A percentile compares a stretch with the other conserved stretches of the same genome.
These are phyloP conservation scores for Wickerhamiella siamensis DNA, from an alignment of 805 yeast genomes.

Conservation along the genomic window DNA sequence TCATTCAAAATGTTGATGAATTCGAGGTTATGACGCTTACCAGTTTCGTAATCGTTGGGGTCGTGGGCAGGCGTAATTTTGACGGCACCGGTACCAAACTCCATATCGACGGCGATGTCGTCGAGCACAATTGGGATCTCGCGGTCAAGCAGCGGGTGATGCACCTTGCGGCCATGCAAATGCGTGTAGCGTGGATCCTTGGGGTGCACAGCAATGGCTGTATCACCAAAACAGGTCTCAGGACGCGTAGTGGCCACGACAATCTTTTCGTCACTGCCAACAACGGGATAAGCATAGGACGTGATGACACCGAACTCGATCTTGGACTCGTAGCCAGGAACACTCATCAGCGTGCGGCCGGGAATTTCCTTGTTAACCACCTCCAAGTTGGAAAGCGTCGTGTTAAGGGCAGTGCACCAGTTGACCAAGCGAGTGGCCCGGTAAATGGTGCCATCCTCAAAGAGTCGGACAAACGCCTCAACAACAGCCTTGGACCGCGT, in stretches of 20 bases:
- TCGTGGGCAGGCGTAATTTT: conserved; percentile 98
- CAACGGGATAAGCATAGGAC: conserved; percentile 85
- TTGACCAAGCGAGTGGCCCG: conserved; percentile 86
- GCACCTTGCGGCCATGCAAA: conserved; percentile 81
- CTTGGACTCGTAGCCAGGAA: conserved; percentile 82
- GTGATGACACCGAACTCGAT: conserved; percentile 95
- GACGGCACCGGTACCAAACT: conserved; percentile 99
- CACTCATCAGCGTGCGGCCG: conserved; percentile 65
- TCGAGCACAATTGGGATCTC: conserved; percentile 80
- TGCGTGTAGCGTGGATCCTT: conserved; percentile 85
- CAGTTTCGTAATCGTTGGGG: conserved; percentile 89
- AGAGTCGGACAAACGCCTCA: conserved; percentile 82
- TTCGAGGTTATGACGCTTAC: conserved; percentile 84
- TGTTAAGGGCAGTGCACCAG: conserved; percentile 91
- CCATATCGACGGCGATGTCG: conserved; percentile 94
- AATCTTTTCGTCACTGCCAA: conserved; percentile 68
- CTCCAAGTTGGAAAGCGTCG: conserved; percentile 91
- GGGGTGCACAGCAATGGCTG: conserved; percentile 96
- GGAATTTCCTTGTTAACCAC: conserved; percentile 83
- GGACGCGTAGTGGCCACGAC: conserved; percentile 98
- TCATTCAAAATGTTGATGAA: conserved; percentile 84
- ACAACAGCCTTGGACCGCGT: conserved; percentile 62
- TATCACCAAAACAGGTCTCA: conserved; percentile 95
- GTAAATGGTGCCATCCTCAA: conserved; percentile 90
- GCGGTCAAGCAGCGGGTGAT: conserved; percentile 81